Evolutionary conservation across 805 yeast species (phyloP).

Genomic region (Myxozyma kluyveri): DNA sequence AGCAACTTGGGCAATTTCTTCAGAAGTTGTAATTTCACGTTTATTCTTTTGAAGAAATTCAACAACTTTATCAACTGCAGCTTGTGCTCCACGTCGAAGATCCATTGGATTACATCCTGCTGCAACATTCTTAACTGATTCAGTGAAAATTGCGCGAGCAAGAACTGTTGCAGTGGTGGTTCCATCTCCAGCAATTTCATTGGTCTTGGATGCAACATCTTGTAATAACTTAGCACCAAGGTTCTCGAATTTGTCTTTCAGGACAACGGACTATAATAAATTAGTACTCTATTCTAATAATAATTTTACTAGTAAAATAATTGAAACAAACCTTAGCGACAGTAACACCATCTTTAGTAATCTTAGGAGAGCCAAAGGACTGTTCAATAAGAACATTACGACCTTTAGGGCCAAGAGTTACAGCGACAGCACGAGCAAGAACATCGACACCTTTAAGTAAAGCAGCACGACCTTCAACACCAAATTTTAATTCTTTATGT

Average conservation of each 20-base stretch:
- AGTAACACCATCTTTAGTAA: constrained; percentile 98
- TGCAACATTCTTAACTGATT: constrained; percentile 93
- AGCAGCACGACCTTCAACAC: constrained; percentile 96
- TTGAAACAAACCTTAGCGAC: constrained; percentile 59
- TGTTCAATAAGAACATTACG: constrained; percentile 96
- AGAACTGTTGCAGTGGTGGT: constrained; percentile 96
- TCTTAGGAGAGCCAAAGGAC: constrained; percentile 93
- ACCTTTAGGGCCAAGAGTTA: constrained; percentile 97
- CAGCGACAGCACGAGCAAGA: constrained; percentile 93
- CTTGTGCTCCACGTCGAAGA: constrained; percentile 93
- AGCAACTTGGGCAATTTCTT: constrained; percentile 96
- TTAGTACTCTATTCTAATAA: background rate
- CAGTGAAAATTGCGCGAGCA: constrained; percentile 93
- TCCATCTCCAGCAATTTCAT: constrained; percentile 98
- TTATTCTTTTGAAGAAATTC: constrained; percentile 78
- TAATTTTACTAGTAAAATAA: background rate
- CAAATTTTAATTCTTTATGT: constrained; percentile 93
- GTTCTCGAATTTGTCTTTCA: constrained; percentile 90
- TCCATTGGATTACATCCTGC: constrained; percentile 99
- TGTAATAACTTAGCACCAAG: constrained; percentile 87
- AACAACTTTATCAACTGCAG: constrained; percentile 93
- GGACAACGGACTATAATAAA: constrained; percentile 43
- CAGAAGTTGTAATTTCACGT: constrained; percentile 89
- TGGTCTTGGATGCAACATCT: constrained; percentile 96
- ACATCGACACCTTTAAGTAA: constrained; percentile 89